phyloP scores from a whole-genome alignment of 2,329 filamentous ascomycete species.

The Sordariomycetes sp. region DNA sequence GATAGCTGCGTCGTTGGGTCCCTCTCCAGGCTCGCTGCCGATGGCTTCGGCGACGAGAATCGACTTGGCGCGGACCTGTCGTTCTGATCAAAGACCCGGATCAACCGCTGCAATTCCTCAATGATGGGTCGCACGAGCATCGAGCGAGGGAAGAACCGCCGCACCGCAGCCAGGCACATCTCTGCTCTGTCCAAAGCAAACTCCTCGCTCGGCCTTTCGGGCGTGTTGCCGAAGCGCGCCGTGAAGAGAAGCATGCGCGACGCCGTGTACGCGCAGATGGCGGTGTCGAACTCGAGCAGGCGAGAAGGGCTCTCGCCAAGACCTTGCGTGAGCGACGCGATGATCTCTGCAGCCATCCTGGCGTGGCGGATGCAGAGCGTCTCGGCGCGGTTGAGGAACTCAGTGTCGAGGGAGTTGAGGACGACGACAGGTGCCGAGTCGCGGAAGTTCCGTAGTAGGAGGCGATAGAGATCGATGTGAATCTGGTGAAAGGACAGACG shows the following conservation, averaged over 20 bases:
- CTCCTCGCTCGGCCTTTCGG: conserved; percentile 10
- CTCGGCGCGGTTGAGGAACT: conserved; percentile 20
- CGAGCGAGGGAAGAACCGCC: conserved; percentile 15
- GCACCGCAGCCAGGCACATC: conserved; percentile 13
- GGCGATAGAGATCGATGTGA: conserved; percentile 33
- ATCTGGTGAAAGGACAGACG: conserved; percentile 25
- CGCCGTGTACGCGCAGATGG: conserved; percentile 4
- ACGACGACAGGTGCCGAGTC: conserved; percentile 25
- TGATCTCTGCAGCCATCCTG: conserved; percentile 22
- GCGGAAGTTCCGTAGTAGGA: conserved; percentile 28
- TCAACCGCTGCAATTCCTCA: conserved; percentile 13
- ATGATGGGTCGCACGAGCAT: conserved; percentile 15
- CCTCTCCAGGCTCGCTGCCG: conserved; percentile 9
- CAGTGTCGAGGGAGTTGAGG: conserved; percentile 14
- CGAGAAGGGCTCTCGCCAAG: conserved; percentile 18
- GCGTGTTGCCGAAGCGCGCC: conserved; percentile 8
- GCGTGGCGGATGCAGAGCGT: conserved; percentile 32
- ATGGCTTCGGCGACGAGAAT: conserved; percentile 15
- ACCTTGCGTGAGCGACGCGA: conserved; percentile 11
- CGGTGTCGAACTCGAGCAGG: conserved; percentile 10
- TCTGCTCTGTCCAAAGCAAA: conserved; percentile 15
- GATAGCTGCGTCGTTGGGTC: conserved; percentile 6
- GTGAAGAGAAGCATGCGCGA: conserved; percentile 11
- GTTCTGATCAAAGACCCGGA: conserved; percentile 11
- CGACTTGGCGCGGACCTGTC: conserved; percentile 10